These are phyloP conservation scores for Globisporangium acanthophoron DNA, from an alignment of 352 stramenopile species.

Conservation along the genomic window DNA sequence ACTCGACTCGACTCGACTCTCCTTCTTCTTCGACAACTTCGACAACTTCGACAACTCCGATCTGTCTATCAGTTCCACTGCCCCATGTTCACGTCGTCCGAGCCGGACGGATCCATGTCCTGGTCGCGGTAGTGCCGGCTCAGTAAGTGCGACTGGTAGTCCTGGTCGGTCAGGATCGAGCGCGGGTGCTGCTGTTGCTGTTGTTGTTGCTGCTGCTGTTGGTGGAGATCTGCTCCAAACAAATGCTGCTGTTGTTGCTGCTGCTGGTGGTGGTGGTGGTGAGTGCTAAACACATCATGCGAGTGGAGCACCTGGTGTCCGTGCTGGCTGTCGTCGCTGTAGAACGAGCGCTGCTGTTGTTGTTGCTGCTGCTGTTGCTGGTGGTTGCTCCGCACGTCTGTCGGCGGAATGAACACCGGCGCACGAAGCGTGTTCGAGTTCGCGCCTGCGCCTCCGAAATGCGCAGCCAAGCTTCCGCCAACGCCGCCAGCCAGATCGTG, in stretches of 20 bases:
- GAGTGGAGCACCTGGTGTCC: conserved; percentile 28
- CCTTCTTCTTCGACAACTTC: no score
- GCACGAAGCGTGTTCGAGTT: conserved; percentile 10
- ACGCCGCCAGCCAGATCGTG: conserved; percentile 20
- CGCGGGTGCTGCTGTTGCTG: conserved; percentile 31
- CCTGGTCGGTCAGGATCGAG: conserved; percentile 27
- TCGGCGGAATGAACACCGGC: conserved; percentile 9
- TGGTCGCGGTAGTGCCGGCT: conserved; percentile 38
- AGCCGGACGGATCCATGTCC: conserved; percentile 45
- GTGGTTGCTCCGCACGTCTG: conserved; percentile 9
- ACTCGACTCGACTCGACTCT: no score
- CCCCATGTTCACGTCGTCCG: conserved; percentile 52
- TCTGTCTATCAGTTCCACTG: conserved; percentile 37
- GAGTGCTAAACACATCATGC: conserved; percentile 46
- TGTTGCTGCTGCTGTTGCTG: conserved; percentile 13
- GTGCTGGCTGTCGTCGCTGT: conserved; percentile 32
- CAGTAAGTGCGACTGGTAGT: conserved; percentile 43
- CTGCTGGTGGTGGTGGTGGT: conserved; percentile 36
- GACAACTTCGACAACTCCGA: not conserved
- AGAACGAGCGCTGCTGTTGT: conserved; percentile 28
- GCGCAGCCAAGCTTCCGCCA: conserved; percentile 4
- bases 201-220: conserved; percentile 29
- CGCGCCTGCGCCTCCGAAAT: conserved; percentile 8
- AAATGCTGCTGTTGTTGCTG: conserved; percentile 32
- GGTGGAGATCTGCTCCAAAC: conserved; percentile 17